Evolutionary conservation across 2,329 filamentous ascomycete species (phyloP).

Genomic region (Rutstroemia sp.): DNA sequence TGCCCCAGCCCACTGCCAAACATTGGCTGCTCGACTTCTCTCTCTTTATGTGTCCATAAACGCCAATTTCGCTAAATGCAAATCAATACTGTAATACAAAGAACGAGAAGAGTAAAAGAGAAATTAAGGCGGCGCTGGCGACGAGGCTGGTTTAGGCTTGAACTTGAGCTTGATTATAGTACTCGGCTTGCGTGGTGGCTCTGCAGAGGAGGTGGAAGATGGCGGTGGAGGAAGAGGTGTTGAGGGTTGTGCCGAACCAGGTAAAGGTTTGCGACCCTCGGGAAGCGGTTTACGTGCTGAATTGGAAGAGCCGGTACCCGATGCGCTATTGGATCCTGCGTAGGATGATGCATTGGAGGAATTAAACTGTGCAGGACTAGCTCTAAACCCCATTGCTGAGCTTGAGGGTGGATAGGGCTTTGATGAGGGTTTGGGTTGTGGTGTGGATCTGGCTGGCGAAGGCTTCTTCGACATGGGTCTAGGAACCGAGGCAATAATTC

Average conservation of each 20-base stretch:
- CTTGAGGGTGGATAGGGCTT: slow-evolving; percentile 17
- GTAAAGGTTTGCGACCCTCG: slow-evolving; percentile 14
- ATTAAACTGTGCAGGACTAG: slow-evolving; percentile 9
- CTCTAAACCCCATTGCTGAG: slow-evolving; percentile 12
- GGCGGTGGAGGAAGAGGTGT: neutral
- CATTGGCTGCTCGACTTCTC: neutral
- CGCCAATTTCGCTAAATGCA: neutral
- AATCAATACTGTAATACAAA: neutral
- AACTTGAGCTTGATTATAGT: neutral
- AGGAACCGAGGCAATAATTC: slow-evolving; percentile 17
- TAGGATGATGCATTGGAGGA: slow-evolving; percentile 10
- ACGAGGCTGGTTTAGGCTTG: neutral
- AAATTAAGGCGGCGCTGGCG: neutral
- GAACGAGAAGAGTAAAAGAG: neutral
- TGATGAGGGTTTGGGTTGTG: slow-evolving; percentile 1
- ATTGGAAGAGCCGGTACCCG: neutral
- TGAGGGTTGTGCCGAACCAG: slow-evolving; percentile 4
- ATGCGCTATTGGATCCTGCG: slow-evolving; percentile 4
- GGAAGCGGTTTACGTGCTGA: slow-evolving; percentile 17
- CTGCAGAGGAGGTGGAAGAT: neutral
- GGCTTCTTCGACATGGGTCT: slow-evolving; percentile 12
- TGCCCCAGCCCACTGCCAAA: too few relatives aligned
- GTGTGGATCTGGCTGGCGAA: slow-evolving; percentile 2
- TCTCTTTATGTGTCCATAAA: neutral
- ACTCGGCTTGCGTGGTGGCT: neutral